Conservation (phyloP, 257 asterid genomes). For the Echites panduratus region DNA sequence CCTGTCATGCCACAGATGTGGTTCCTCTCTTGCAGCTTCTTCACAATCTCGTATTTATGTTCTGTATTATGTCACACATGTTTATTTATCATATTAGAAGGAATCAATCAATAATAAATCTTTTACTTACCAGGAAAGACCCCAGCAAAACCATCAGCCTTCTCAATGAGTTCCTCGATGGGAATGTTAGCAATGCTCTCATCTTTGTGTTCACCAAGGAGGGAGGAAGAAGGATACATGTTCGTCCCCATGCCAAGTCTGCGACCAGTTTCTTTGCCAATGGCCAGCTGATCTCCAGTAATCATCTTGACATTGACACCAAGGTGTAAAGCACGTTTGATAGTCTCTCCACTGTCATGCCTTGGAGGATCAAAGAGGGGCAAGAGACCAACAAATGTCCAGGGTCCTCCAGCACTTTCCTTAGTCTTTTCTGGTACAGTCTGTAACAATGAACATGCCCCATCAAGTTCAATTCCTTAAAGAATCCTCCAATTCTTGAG, state of each 20-base stretch:
- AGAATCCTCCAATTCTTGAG: not conserved
- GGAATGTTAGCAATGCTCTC: constrained; percentile 34
- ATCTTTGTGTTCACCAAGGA: constrained; percentile 40
- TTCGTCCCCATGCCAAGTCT: constrained; percentile 51
- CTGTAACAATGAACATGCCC: constrained; percentile 18
- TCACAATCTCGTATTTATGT: constrained; percentile 46
- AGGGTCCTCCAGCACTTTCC: constrained; percentile 49
- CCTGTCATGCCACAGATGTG: constrained; percentile 52
- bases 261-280: constrained; percentile 46
- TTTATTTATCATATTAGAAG: not conserved
- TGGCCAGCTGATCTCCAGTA: constrained; percentile 45
- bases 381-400: constrained; percentile 51
- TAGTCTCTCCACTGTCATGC: constrained; percentile 54
- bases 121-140: constrained; percentile 40
- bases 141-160: constrained; percentile 50
- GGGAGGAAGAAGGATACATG: constrained; percentile 51
- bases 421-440: constrained; percentile 44
- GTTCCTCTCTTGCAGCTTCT: constrained; percentile 42
- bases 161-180: constrained; percentile 43
- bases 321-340: constrained; percentile 42
- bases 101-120: not conserved
- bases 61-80: constrained; percentile 16
- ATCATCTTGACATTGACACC: constrained; percentile 64
- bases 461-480: not conserved
- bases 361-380: constrained; percentile 64